A percentile compares a stretch with the other conserved stretches of the same genome.
Conservation (phyloP, 2,329 filamentous ascomycete species). For the Malbranchea zuffiana region DNA sequence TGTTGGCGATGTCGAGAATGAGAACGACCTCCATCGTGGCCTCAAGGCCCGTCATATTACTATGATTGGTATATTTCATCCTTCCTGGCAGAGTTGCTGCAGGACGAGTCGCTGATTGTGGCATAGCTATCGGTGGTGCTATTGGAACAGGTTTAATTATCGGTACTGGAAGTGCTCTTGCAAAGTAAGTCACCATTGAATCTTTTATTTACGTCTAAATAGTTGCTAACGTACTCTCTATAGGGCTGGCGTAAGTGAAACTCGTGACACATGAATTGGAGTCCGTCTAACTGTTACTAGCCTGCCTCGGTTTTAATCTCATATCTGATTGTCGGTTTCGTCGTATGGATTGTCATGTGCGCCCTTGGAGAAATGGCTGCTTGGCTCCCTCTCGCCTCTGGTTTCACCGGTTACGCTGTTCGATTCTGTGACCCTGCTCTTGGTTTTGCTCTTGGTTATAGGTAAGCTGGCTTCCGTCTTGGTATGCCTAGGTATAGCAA, state of each 20-base stretch:
- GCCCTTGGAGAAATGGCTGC: conserved; percentile 41
- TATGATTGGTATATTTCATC: conserved; percentile 43
- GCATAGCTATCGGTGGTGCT: conserved; percentile 43
- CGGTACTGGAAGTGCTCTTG: conserved; percentile 42
- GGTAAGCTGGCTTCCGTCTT: conserved; percentile 36
- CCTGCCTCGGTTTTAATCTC: conserved; percentile 36
- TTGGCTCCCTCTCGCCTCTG: conserved; percentile 40
- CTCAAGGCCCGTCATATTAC: conserved; percentile 46
- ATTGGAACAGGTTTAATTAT: conserved; percentile 49
- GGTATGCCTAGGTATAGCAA: conserved; percentile 35
- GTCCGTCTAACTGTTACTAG: conserved; percentile 17
- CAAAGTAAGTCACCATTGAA: conserved; percentile 10
- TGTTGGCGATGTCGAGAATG: conserved; percentile 21
- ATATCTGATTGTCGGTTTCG: conserved; percentile 35
- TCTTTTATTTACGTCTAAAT: not conserved
- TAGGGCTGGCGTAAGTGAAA: conserved; percentile 31
- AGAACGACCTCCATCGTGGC: conserved; percentile 31
- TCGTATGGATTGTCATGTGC: conserved; percentile 60
- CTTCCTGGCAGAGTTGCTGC: conserved; percentile 31
- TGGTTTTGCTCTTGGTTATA: conserved; percentile 39
- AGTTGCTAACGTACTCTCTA: conserved; percentile 13
- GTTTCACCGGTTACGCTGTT: conserved; percentile 37
- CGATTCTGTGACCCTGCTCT: conserved; percentile 39
- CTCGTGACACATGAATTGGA: not conserved
- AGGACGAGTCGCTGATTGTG: conserved; percentile 4